These are phyloP conservation scores for Cardiospermum halicacabum DNA, from an alignment of 345 rosid genomes.

Conservation along the genomic window DNA sequence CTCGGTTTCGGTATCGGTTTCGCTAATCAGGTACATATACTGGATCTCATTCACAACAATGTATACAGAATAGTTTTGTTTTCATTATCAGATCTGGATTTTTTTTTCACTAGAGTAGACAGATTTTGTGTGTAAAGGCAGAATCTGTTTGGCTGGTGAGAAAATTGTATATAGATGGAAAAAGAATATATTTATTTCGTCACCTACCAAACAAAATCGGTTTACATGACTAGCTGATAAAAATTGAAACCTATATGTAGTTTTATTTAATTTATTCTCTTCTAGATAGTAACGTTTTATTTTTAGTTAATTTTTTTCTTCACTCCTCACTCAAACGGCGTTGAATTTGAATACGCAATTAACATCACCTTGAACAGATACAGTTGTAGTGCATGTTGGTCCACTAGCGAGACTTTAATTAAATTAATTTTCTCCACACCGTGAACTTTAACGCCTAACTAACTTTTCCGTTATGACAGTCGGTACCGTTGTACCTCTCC, in stretches of 20 bases:
- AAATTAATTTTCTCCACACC: too few relatives aligned
- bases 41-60: too few relatives aligned
- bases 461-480: slow-evolving; percentile 39
- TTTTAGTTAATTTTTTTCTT: slow-evolving; percentile 4
- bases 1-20: slow-evolving; percentile 98
- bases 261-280: too few relatives aligned
- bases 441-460: too few relatives aligned
- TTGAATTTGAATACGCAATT: slow-evolving; percentile 17
- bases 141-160: slow-evolving; percentile 18
- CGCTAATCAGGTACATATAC: slow-evolving; percentile 98
- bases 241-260: not conserved
- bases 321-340: slow-evolving; percentile 17
- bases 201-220: slow-evolving; percentile 7
- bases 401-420: slow-evolving; percentile 1
- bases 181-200: not conserved
- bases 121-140: slow-evolving; percentile 8
- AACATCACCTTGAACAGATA: slow-evolving; percentile 18
- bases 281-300: not conserved
- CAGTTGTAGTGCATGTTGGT: slow-evolving; percentile 11
- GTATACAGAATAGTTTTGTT: too few relatives aligned
- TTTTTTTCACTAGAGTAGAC: slow-evolving; percentile 15
- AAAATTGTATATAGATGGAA: slow-evolving; percentile 1
- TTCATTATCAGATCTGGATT: not conserved
- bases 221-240: slow-evolving; percentile 7
- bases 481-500: slow-evolving; percentile 92